These are phyloP conservation scores for Epichloe bromicola DNA, from an alignment of 2,329 filamentous ascomycete species.

Conservation along the genomic window DNA sequence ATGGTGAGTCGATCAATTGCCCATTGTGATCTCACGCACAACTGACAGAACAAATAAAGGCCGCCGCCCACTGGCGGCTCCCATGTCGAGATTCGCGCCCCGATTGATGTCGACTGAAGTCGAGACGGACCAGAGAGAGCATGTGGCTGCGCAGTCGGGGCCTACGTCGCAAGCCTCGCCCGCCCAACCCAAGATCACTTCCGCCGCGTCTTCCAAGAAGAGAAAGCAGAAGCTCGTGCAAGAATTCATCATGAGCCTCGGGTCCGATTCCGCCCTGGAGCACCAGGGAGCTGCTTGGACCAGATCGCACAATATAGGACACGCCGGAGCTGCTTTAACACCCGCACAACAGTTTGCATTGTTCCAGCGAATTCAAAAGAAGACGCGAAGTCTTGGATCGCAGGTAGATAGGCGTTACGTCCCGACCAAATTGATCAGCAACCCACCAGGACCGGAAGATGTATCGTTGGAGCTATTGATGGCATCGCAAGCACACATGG, in stretches of 20 bases:
- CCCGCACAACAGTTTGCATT: conserved; percentile 27
- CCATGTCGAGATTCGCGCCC: conserved; percentile 22
- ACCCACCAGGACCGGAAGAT: conserved; percentile 62
- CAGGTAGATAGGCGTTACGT: conserved; percentile 43
- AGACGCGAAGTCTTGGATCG: conserved; percentile 37
- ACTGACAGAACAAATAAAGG: conserved; percentile 11
- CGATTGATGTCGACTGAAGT: conserved; percentile 22
- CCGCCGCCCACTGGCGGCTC: conserved; percentile 35
- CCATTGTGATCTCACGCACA: background rate
- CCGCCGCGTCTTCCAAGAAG: conserved; percentile 13
- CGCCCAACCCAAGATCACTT: conserved; percentile 9
- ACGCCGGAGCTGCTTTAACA: conserved; percentile 23
- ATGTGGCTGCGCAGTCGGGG: conserved; percentile 10
- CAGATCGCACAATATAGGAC: conserved; percentile 16
- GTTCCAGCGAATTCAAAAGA: conserved; percentile 25
- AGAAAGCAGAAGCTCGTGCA: conserved; percentile 23
- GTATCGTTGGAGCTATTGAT: conserved; percentile 84
- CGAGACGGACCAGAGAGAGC: conserved; percentile 8
- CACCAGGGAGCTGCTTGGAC: conserved; percentile 22
- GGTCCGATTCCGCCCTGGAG: conserved; percentile 21
- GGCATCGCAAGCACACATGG: conserved; percentile 77
- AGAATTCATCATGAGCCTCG: conserved; percentile 21
- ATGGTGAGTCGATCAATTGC: conserved; percentile 30
- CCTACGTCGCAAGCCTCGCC: conserved; percentile 11
- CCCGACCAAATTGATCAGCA: conserved; percentile 50